phyloP scores from a whole-genome alignment of 1,284 basidiomycete species.

The Microbotryomycetes sp. region DNA sequence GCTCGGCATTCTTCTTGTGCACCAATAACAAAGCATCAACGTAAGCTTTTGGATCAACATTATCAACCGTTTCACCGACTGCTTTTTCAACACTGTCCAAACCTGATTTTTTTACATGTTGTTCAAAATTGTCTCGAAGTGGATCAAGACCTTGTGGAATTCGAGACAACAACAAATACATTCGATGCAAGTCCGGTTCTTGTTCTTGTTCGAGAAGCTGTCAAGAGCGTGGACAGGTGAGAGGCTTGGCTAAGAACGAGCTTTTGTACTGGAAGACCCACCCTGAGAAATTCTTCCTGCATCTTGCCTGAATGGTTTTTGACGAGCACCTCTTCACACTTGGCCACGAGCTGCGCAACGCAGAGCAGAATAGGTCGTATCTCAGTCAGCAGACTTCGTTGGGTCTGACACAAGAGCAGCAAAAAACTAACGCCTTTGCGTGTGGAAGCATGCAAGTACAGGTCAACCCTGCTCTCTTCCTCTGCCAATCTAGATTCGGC shows the following conservation, averaged over 20 bases:
- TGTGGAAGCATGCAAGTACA: constrained; percentile 82
- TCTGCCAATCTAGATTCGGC: constrained; percentile 87
- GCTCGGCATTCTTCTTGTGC: constrained; percentile 85
- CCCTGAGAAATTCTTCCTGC: constrained; percentile 88
- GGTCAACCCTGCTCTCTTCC: constrained; percentile 91
- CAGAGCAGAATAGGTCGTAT: background rate
- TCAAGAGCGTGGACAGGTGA: background rate
- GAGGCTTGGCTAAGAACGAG: background rate
- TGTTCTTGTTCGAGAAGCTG: constrained; percentile 82
- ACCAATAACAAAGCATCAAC: constrained; percentile 88
- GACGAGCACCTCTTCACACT: constrained; percentile 90
- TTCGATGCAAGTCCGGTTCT: constrained; percentile 85
- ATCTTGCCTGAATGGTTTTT: constrained; percentile 78
- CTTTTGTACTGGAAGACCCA: constrained; percentile 4
- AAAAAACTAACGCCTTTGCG: constrained; percentile 56
- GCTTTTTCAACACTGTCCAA: constrained; percentile 76
- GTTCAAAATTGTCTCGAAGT: constrained; percentile 85
- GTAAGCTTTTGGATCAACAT: constrained; percentile 75
- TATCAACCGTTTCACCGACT: constrained; percentile 45
- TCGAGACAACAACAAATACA: constrained; percentile 87
- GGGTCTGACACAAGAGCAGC: background rate
- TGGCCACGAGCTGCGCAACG: constrained; percentile 61
- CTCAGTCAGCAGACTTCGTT: background rate
- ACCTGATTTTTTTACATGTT: constrained; percentile 87
- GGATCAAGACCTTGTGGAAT: constrained; percentile 89